Evolutionary conservation across 768 basidiomycete genomes (phyloP), one percentile per base, ranked within the genome.

Genomic region (Vishniacozyma victoriae): DNA sequence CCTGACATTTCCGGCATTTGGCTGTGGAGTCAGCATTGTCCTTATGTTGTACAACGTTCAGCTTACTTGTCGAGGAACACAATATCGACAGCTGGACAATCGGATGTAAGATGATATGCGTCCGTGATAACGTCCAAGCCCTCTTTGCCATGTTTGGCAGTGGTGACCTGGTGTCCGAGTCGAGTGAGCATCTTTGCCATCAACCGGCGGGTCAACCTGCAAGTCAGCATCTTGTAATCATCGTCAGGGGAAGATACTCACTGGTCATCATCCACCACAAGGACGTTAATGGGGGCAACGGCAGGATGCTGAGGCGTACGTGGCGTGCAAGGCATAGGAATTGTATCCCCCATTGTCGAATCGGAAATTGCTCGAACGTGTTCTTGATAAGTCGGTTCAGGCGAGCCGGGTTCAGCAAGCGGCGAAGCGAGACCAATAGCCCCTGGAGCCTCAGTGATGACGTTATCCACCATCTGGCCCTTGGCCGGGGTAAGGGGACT

Each of bases 131-230:
- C 9, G n/a, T 33, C 29, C 29, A 33, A 33, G n/a, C 9, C 29
- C 27, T 82, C 68, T 62, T 84, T 79, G 5, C 89, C 89, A 61
- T 92, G 88, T 73, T 90, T 86, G 11, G 89, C 88, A 15, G 80
- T 81, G 13, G 79, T 75, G n/a, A 90, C 87, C 24, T 70, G 70
- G 69, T 87, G 89, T 1, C 88, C 87, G 1, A 90, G 75, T 27
- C 87, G 77, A n/a, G 79, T 78, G 35, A 91, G 75, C 69, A 87
- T 79, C 19, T 87, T 78, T 51, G 77, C 78, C 88, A 91, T 89
- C 51, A 91, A 74, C 42, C 78, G 82, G 42, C 88, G 79, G 43
- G 89, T 90, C 45, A 90, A 70, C n/a, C 29, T 33, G 29, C 9
- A n/a, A 33, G n/a, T 33, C n/a, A 33, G 29, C 29, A n/a, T 33